A percentile compares a stretch with the other conserved stretches of the same genome.
Conservation (phyloP, 1,139 yeast species). For the Blastobotrys malaysiensis region DNA sequence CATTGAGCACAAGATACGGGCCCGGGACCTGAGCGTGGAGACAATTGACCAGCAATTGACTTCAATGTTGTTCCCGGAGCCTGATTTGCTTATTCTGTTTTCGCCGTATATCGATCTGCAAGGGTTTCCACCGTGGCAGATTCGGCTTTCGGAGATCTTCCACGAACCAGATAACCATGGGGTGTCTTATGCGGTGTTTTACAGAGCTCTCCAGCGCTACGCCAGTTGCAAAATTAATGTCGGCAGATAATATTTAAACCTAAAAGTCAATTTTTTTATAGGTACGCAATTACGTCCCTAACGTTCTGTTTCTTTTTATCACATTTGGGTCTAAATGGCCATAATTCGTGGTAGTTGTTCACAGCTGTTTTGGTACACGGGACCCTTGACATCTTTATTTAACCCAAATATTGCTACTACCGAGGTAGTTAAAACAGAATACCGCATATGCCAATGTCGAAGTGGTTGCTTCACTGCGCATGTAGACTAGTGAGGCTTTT, state of each 20-base stretch:
- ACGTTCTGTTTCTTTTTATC: too few species aligned
- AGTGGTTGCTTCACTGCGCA: too few species aligned
- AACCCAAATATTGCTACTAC: too few species aligned
- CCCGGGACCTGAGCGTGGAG: conserved; percentile 65
- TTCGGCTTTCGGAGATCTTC: conserved; percentile 81
- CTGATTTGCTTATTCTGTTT: conserved; percentile 78
- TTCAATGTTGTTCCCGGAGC: conserved; percentile 80
- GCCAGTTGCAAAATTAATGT: conserved; percentile 79
- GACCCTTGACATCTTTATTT: too few species aligned
- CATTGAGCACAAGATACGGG: conserved; percentile 51
- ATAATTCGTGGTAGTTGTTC: too few species aligned
- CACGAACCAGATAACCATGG: conserved; percentile 87
- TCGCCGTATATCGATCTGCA: conserved; percentile 84
- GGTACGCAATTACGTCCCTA: too few species aligned
- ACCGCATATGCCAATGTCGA: too few species aligned
- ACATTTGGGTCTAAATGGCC: too few species aligned
- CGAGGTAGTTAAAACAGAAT: too few species aligned
- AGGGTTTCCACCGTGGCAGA: conserved; percentile 98
- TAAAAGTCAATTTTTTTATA: too few species aligned
- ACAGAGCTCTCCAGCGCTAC: conserved; percentile 75
- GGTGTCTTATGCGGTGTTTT: conserved; percentile 79
- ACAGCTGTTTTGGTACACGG: too few species aligned
- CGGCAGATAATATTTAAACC: conserved; percentile 48
- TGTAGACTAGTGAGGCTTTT: too few species aligned
- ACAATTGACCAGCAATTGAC: conserved; percentile 69